These are phyloP conservation scores for Aspergillus cejpii DNA, from an alignment of 2,329 filamentous ascomycete species.

Conservation along the genomic window DNA sequence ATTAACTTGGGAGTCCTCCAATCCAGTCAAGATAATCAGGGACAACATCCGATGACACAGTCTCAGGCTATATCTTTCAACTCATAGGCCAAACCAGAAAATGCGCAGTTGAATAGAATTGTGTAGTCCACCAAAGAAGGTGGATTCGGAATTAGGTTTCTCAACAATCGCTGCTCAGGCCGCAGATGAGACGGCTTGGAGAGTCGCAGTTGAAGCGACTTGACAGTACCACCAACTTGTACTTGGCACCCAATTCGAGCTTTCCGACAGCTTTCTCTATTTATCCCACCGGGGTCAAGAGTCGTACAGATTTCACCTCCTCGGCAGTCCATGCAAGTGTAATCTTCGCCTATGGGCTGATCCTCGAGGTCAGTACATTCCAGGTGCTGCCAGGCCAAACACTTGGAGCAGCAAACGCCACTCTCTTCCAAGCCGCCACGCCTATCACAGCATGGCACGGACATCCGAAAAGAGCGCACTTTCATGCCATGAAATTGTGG, in stretches of 20 bases:
- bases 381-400: slow-evolving; percentile 12
- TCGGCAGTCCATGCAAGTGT: slow-evolving; percentile 1
- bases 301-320: neutral
- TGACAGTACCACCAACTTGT: slow-evolving; percentile 2
- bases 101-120: slow-evolving; percentile 11
- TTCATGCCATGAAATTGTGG: slow-evolving; percentile 16
- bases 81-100: slow-evolving; percentile 20
- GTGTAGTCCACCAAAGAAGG: slow-evolving; percentile 15
- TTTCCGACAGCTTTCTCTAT: slow-evolving; percentile 10
- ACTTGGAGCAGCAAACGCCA: slow-evolving; percentile 16
- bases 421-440: slow-evolving; percentile 8
- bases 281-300: slow-evolving; percentile 14
- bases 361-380: slow-evolving; percentile 5
- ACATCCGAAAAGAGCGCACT: slow-evolving; percentile 11
- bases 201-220: slow-evolving; percentile 15
- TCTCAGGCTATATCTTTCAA: slow-evolving; percentile 13
- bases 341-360: neutral
- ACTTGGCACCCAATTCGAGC: slow-evolving; percentile 10
- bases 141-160: slow-evolving; percentile 5
- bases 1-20: no score
- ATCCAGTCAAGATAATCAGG: no score
- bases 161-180: no score
- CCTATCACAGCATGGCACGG: slow-evolving; percentile 22
- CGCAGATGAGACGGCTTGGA: no score
- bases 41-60: no score